A percentile compares a stretch with the other conserved stretches of the same genome.
Evolutionary conservation across 1,139 yeast species (phyloP).

Genomic region (Kodamaea suecica): DNA sequence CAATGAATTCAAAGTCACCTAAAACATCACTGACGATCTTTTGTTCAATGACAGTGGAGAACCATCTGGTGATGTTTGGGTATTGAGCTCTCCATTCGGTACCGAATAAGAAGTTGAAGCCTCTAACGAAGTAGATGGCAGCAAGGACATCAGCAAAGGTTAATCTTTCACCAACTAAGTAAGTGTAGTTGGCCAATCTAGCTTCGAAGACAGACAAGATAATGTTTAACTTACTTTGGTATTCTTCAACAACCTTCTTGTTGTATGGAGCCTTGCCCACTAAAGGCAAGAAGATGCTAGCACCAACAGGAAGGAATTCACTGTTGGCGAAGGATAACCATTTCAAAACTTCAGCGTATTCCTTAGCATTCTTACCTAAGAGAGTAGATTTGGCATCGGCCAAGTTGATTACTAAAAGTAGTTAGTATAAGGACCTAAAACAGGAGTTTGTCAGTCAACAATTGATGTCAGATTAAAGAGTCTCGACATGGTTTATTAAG

Average conservation of each 20-base stretch:
- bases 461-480: slow-evolving; percentile 41
- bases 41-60: slow-evolving; percentile 61
- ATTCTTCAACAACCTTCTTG: slow-evolving; percentile 72
- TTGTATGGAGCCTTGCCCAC: slow-evolving; percentile 54
- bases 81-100: slow-evolving; percentile 69
- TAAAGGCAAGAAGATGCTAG: slow-evolving; percentile 33
- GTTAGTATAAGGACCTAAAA: slow-evolving; percentile 25
- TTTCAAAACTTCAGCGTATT: slow-evolving; percentile 67
- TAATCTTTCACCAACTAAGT: slow-evolving; percentile 86
- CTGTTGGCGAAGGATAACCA: slow-evolving; percentile 83
- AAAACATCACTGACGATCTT: slow-evolving; percentile 46
- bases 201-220: slow-evolving; percentile 51
- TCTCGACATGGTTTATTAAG: slow-evolving; percentile 81
- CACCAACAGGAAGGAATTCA: slow-evolving; percentile 54
- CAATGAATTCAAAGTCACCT: slow-evolving; percentile 54
- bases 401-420: slow-evolving; percentile 24
- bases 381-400: slow-evolving; percentile 34
- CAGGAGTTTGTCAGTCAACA: slow-evolving; percentile 57
- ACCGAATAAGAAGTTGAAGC: slow-evolving; percentile 69
- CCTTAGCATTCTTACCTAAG: slow-evolving; percentile 62
- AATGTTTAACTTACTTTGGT: slow-evolving; percentile 36
- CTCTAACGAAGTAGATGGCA: slow-evolving; percentile 60
- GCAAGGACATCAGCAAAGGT: slow-evolving; percentile 78
- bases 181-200: slow-evolving; percentile 74
- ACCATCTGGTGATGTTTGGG: slow-evolving; percentile 87